phyloP scores from a whole-genome alignment of 768 basidiomycete species.

The Collybia sordida region DNA sequence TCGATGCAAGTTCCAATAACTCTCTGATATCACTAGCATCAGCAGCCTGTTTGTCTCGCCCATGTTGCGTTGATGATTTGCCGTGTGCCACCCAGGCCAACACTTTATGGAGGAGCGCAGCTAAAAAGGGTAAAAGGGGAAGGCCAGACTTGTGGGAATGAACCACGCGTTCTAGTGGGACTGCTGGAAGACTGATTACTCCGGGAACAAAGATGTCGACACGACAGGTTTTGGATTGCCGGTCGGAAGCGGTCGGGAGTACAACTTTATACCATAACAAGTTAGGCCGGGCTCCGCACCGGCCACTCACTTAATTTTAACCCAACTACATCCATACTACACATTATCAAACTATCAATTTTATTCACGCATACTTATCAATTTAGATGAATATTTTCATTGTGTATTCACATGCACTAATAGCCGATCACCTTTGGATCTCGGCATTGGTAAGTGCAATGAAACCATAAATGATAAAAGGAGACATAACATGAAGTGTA shows the following conservation, averaged over 20 bases:
- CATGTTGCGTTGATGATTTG: constrained; percentile 2
- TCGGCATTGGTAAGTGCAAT: no score
- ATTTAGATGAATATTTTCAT: no score
- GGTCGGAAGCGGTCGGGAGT: background rate
- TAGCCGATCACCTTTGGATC: no score
- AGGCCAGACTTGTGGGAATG: constrained; percentile 2
- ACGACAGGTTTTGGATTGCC: constrained; percentile 4
- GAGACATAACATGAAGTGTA: no score
- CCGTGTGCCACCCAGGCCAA: constrained; percentile 20
- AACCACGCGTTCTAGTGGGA: constrained; percentile 2
- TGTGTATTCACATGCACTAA: no score
- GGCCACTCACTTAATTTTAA: no score
- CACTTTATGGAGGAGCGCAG: constrained; percentile 32
- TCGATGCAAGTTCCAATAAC: constrained; percentile 6
- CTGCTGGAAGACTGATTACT: constrained; percentile 16
- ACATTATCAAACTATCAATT: no score
- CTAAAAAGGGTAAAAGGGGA: constrained; percentile 23
- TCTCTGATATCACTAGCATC: constrained; percentile 15
- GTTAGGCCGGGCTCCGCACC: no score
- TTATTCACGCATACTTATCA: no score
- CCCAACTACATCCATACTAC: no score
- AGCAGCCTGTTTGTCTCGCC: constrained; percentile 1
- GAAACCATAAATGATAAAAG: no score
- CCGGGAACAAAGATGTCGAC: constrained; percentile 18
- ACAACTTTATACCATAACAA: constrained; percentile 13